phyloP scores from a whole-genome alignment of 2,329 filamentous ascomycete genomes.

The Zymoseptoria pseudotritici region DNA sequence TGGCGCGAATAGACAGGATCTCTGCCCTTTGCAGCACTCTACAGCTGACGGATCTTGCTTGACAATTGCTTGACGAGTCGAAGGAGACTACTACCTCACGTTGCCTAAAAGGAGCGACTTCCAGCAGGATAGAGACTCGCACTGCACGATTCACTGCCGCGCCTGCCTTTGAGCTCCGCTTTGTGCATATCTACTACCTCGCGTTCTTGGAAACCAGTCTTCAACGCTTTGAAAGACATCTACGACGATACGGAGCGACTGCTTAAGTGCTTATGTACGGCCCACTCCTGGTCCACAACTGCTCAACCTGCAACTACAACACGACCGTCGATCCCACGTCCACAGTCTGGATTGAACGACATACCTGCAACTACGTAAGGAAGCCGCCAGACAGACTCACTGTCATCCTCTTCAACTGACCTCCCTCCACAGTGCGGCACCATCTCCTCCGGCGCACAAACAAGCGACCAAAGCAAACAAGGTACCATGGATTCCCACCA shows the following conservation, averaged over 20 bases:
- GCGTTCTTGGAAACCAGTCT: neutral
- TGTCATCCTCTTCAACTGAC: slow-evolving; percentile 16
- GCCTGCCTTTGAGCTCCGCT: neutral
- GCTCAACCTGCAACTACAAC: slow-evolving; percentile 25
- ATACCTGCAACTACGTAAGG: slow-evolving; percentile 42
- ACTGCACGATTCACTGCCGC: neutral
- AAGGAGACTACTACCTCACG: neutral
- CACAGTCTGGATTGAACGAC: slow-evolving; percentile 38
- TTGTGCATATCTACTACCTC: neutral
- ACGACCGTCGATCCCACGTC: slow-evolving; percentile 35
- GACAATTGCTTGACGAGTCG: neutral
- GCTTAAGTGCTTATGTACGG: neutral
- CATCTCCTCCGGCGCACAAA: slow-evolving; percentile 36
- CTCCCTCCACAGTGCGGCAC: slow-evolving; percentile 35
- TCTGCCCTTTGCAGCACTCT: neutral
- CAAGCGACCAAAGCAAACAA: slow-evolving; percentile 37
- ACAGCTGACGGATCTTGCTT: neutral
- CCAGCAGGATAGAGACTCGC: neutral
- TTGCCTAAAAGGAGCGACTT: neutral
- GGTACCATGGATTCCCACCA: slow-evolving; percentile 46
- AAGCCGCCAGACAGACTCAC: slow-evolving; percentile 12
- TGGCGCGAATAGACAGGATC: neutral
- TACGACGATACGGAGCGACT: neutral
- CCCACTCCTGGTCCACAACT: slow-evolving; percentile 23
- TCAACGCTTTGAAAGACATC: neutral